Evolutionary conservation across 352 stramenopile genomes (phyloP).

Genomic region (Globisporangium barbulae): DNA sequence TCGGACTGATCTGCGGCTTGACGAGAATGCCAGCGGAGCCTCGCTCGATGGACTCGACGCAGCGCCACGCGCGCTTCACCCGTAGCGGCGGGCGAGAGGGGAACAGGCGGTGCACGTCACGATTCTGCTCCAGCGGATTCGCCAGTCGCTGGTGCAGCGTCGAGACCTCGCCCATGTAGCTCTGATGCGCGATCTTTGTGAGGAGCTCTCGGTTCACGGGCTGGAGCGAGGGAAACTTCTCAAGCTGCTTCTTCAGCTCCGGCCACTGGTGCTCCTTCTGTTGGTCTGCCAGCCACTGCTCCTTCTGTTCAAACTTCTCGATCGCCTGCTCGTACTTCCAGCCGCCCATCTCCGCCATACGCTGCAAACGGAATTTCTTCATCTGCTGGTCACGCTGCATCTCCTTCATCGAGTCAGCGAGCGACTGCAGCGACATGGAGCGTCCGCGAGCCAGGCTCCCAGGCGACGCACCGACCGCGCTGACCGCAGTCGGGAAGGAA

Average conservation of each 20-base stretch:
- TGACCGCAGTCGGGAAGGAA: constrained; percentile 5
- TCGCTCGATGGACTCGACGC: constrained; percentile 76
- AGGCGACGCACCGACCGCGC: not conserved
- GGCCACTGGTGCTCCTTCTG: constrained; percentile 57
- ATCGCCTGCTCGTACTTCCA: constrained; percentile 72
- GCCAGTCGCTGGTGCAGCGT: constrained; percentile 57
- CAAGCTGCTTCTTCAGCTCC: constrained; percentile 48
- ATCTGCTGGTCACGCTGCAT: constrained; percentile 82
- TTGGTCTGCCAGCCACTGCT: constrained; percentile 58
- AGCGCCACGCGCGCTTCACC: constrained; percentile 83
- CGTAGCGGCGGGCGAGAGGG: constrained; percentile 68
- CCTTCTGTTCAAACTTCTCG: constrained; percentile 45
- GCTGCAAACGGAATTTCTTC: constrained; percentile 70
- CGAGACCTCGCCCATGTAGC: constrained; percentile 49
- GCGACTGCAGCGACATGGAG: constrained; percentile 36
- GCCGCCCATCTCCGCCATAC: constrained; percentile 66
- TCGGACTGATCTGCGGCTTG: constrained; percentile 89
- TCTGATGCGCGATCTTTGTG: constrained; percentile 23
- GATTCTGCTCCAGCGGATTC: constrained; percentile 66
- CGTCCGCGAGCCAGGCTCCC: constrained; percentile 12
- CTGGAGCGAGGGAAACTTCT: constrained; percentile 19
- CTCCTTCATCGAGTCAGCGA: constrained; percentile 72
- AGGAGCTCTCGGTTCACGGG: constrained; percentile 20
- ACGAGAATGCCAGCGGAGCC: constrained; percentile 82
- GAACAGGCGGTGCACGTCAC: constrained; percentile 40